Percentiles rank a stretch among this genome's conserved stretches.
phyloP scores from a whole-genome alignment of 352 stramenopile species.

The Thalassiosira sp. region DNA sequence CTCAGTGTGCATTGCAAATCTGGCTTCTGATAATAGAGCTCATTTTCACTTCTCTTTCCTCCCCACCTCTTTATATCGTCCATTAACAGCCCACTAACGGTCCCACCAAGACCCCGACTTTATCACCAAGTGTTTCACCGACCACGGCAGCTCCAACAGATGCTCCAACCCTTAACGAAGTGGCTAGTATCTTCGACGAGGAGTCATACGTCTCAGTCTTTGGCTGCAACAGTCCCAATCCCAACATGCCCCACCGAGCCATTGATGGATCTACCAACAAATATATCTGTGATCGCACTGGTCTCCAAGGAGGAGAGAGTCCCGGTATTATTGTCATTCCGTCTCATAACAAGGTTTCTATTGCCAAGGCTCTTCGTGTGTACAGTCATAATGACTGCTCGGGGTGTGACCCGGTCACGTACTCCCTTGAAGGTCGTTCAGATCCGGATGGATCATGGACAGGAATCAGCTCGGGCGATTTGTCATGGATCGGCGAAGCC shows the following conservation, averaged over 20 bases:
- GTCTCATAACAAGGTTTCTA: neutral
- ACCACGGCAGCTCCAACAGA: neutral
- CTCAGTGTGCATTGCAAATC: neutral
- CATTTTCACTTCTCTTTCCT: neutral
- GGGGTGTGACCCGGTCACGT: slow-evolving; percentile 28
- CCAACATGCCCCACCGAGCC: neutral
- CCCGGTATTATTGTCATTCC: slow-evolving; percentile 12
- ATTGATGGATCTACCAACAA: slow-evolving; percentile 32
- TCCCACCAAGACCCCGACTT: neutral
- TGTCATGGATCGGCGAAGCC: neutral
- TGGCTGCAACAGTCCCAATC: slow-evolving; percentile 10
- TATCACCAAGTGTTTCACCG: neutral
- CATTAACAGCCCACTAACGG: neutral
- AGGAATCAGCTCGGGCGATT: neutral
- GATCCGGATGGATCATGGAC: neutral
- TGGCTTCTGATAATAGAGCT: neutral
- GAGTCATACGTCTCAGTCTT: slow-evolving; percentile 9
- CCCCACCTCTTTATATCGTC: too few species aligned
- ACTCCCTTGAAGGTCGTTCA: neutral
- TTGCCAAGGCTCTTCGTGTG: slow-evolving; percentile 24
- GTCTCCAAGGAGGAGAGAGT: neutral
- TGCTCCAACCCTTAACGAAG: neutral
- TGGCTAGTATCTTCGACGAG: slow-evolving; percentile 12
- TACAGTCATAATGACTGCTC: slow-evolving; percentile 32
- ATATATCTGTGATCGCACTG: slow-evolving; percentile 13